Percentiles rank a stretch among this genome's conserved stretches.
These are phyloP conservation scores for Pseudogymnoascus sp. DNA, from an alignment of 2,329 filamentous ascomycete genomes.

Conservation along the genomic window DNA sequence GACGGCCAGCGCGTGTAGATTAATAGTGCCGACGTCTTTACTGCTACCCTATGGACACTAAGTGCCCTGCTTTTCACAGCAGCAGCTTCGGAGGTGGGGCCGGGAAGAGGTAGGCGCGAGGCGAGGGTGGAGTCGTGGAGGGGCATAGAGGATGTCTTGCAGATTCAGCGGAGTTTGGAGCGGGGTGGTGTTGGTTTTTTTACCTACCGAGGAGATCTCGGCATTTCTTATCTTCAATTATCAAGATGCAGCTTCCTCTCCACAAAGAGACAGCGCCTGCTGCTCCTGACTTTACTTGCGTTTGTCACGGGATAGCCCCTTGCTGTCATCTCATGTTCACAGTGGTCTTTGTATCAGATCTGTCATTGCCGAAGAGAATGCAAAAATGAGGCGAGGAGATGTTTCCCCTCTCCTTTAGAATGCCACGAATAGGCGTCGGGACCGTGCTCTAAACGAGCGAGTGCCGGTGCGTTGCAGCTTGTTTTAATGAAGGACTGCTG, in stretches of 20 bases:
- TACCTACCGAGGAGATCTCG: conserved; percentile 1
- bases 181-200: background rate
- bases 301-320: background rate
- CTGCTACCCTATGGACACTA: background rate
- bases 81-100: background rate
- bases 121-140: background rate
- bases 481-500: background rate
- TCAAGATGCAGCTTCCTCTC: background rate
- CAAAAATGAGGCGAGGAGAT: background rate
- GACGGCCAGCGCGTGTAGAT: background rate
- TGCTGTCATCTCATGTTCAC: background rate
- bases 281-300: background rate
- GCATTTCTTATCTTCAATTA: conserved; percentile 3
- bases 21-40: background rate
- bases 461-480: background rate
- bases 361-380: background rate
- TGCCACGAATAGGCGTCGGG: background rate
- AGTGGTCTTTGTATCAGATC: background rate
- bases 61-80: background rate
- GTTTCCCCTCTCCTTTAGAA: background rate
- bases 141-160: background rate
- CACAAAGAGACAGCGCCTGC: background rate
- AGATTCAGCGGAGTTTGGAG: background rate
- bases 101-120: background rate
- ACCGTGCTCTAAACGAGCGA: background rate